Evolutionary conservation across 352 stramenopile species (phyloP).

Genomic region (Peronospora farinosa): DNA sequence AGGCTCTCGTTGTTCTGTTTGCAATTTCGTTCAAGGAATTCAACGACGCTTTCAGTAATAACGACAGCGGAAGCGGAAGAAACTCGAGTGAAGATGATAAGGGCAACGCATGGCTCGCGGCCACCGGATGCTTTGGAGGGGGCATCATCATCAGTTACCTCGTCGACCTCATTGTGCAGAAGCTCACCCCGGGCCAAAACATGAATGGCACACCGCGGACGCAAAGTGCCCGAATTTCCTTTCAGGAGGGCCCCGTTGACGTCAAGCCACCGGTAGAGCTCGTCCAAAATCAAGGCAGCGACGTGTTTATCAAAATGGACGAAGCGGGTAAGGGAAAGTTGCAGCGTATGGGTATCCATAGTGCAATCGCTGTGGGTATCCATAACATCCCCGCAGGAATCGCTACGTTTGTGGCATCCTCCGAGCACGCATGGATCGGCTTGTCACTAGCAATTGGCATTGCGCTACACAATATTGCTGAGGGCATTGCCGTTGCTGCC

Average conservation of each 20-base stretch:
- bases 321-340: conserved; percentile 50
- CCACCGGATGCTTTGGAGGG: conserved; percentile 75
- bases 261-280: conserved; percentile 26
- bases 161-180: conserved; percentile 38
- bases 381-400: conserved; percentile 97
- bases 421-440: conserved; percentile 85
- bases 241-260: conserved; percentile 18
- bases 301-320: conserved; percentile 35
- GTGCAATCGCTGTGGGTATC: conserved; percentile 89
- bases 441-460: conserved; percentile 89
- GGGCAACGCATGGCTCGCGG: conserved; percentile 59
- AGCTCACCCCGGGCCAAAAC: conserved; percentile 32
- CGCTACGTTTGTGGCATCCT: conserved; percentile 89
- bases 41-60: conserved; percentile 24
- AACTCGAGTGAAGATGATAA: conserved; percentile 18
- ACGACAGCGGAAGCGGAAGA: conserved; percentile 12
- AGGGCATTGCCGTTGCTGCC: conserved; percentile 92
- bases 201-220: conserved; percentile 27
- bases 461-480: conserved; percentile 94
- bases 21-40: conserved; percentile 37
- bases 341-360: conserved; percentile 88
- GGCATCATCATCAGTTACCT: conserved; percentile 56
- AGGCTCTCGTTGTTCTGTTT: conserved; percentile 73
- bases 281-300: conserved; percentile 20
- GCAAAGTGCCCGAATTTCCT: conserved; percentile 23